Base-by-base conservation (phyloP, 1,284 basidiomycete species). In the Phellinidium pouzarii region DNA sequence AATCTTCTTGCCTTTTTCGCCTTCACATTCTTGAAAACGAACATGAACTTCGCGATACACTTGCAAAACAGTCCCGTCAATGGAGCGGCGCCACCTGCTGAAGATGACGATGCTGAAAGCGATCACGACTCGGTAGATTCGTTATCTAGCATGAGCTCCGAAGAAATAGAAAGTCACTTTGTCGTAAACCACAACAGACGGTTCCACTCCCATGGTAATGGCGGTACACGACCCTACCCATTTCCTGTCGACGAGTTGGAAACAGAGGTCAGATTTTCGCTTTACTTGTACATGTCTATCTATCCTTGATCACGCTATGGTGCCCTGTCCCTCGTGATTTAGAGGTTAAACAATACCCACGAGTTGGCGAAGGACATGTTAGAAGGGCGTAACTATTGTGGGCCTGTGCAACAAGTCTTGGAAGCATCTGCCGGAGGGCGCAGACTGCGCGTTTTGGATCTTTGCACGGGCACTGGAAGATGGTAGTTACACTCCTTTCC, bases 401-500 rank as follows among this genome's bases (percentile, higher is more conserved):
- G 78, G 9, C 82, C 84, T 26, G 76, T 86, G 31, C 59, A 59
- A 25, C 69, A 80, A 52, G 66, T 77, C 20, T 70, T 89, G 50
- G 67, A 64, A 34, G 60, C 61, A 38, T 62, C 67, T 49, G 60
- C 64, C 3, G 64, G 60, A 29, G 67, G 59, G 12, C 64, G 71
- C 53, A 71, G 70, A 47, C 74, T 70, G 60, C 71, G 74, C 53
- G 82, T 74, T 41, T 70, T 89, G 37, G 86, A 89, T 65, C 61
- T 87, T 26, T 80, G 86, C 54, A 84, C 81, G 14, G 86, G 86
- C 11, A 84, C 74, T 17, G 86, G 86, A 9, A 68, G 65, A 67
- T 89, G 86, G 86, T 86, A 59, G 42, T 54, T 27, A 7, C 38
- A n/a, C 27, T n/a, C 20, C 11, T 48, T 52, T 48, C 22, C 19